Evolutionary conservation across 1,284 basidiomycete species (phyloP).

Genomic region (Fistulinella staudtii): DNA sequence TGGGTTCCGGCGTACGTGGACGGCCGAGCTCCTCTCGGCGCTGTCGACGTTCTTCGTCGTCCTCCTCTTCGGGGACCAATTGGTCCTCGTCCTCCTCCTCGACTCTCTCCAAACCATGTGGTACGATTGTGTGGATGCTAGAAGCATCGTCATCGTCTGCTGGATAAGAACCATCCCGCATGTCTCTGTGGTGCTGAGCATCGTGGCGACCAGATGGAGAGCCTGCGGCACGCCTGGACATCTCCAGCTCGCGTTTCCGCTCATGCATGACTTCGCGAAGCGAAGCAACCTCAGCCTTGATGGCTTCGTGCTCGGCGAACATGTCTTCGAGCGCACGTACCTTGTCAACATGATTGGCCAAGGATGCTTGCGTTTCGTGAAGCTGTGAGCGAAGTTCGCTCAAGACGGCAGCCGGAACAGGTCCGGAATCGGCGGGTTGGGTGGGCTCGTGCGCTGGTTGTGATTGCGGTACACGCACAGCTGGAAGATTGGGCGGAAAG

Average conservation of each 20-base stretch:
- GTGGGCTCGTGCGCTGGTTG: conserved; percentile 35
- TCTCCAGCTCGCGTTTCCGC: conserved; percentile 36
- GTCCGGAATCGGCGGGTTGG: conserved; percentile 21
- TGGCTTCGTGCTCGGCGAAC: conserved; percentile 82
- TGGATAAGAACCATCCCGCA: conserved; percentile 29
- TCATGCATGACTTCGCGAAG: conserved; percentile 71
- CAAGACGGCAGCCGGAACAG: conserved; percentile 23
- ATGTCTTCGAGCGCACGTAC: conserved; percentile 80
- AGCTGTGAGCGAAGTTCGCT: conserved; percentile 76
- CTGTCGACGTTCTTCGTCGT: conserved; percentile 41
- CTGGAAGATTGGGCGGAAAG: conserved; percentile 61
- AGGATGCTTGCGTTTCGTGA: conserved; percentile 78
- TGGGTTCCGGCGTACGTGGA: conserved; percentile 74
- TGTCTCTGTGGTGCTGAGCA: conserved; percentile 28
- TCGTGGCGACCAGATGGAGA: conserved; percentile 26
- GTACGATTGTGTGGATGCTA: conserved; percentile 60
- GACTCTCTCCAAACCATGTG: conserved; percentile 68
- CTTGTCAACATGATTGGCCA: conserved; percentile 82
- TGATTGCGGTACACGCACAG: conserved; percentile 55
- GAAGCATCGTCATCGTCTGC: conserved; percentile 57
- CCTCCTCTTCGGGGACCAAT: conserved; percentile 42
- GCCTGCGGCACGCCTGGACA: conserved; percentile 17
- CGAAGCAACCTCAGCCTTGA: conserved; percentile 76
- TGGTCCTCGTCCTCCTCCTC: conserved; percentile 73
- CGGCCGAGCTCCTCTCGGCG: conserved; percentile 59